A percentile compares a stretch with the other conserved stretches of the same genome.
phyloP scores from a whole-genome alignment of 768 basidiomycete species.

The Amanita subjunquillea region DNA sequence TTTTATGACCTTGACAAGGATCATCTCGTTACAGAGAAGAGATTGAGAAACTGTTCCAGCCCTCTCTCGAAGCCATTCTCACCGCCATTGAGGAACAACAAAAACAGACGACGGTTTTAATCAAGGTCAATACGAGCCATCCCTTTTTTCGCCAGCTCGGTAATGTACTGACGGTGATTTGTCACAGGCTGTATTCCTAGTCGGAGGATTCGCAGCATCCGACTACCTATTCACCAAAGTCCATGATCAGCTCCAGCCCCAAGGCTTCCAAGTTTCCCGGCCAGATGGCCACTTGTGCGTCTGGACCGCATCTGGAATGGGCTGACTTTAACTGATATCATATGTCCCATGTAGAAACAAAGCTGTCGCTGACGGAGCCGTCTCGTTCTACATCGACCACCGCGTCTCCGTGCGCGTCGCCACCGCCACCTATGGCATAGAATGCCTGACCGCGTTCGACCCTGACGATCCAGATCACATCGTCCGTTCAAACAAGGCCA shows the following conservation, averaged over 20 bases:
- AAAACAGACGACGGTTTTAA: not conserved
- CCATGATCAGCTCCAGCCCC: slow-evolving; percentile 22
- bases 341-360: not conserved
- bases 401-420: slow-evolving; percentile 38
- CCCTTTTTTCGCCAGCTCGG: slow-evolving; percentile 9
- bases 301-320: not conserved
- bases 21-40: not conserved
- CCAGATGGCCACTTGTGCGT: slow-evolving; percentile 40
- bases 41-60: slow-evolving; percentile 1
- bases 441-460: slow-evolving; percentile 11
- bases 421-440: slow-evolving; percentile 34
- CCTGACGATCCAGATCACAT: slow-evolving; percentile 28
- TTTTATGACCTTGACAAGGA: not conserved
- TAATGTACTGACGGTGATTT: not conserved
- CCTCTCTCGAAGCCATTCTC: slow-evolving; percentile 1
- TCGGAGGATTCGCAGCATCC: slow-evolving; percentile 51
- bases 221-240: slow-evolving; percentile 42
- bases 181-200: slow-evolving; percentile 32
- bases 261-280: slow-evolving; percentile 31
- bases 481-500: slow-evolving; percentile 19
- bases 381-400: slow-evolving; percentile 33
- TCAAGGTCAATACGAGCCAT: not conserved
- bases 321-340: not conserved
- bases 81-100: not conserved
- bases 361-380: slow-evolving; percentile 41